These are phyloP conservation scores for Cercis canadensis DNA, from an alignment of 306 rosid species.

Conservation along the genomic window DNA sequence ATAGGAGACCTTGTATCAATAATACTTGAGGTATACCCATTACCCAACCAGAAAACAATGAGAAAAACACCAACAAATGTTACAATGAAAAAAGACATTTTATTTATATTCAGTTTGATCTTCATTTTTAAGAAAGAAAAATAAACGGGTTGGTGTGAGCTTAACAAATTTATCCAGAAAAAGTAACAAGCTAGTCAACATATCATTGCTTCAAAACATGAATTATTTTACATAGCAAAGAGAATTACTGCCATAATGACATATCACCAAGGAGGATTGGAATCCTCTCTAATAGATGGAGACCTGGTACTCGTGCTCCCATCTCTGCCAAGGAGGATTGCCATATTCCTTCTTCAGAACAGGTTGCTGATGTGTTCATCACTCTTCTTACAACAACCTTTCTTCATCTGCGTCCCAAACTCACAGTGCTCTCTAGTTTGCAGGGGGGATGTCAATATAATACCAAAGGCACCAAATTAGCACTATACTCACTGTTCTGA, in stretches of 20 bases:
- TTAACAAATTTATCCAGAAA: conserved; percentile 19
- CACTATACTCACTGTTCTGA: no score
- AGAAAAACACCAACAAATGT: no score
- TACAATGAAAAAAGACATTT: background rate
- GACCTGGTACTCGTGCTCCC: conserved; percentile 75
- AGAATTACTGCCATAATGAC: conserved; percentile 26
- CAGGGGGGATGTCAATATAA: no score
- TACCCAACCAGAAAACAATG: no score
- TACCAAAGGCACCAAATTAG: no score
- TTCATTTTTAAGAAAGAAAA: background rate
- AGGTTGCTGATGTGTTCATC: no score
- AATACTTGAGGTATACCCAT: no score
- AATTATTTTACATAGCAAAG: conserved; percentile 12
- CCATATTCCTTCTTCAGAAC: no score
- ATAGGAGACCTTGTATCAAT: no score
- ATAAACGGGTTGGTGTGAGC: conserved; percentile 1
- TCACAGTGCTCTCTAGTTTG: no score
- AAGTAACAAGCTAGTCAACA: conserved; percentile 29
- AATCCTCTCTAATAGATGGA: conserved; percentile 82
- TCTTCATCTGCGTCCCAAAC: no score
- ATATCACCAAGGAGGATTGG: conserved; percentile 80
- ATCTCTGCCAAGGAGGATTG: conserved; percentile 77
- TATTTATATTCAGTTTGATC: conserved; percentile 7
- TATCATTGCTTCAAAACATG: conserved; percentile 30
- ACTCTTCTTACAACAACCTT: no score